phyloP scores from a whole-genome alignment of 305 asterid genomes.

The Ilex paraguariensis region DNA sequence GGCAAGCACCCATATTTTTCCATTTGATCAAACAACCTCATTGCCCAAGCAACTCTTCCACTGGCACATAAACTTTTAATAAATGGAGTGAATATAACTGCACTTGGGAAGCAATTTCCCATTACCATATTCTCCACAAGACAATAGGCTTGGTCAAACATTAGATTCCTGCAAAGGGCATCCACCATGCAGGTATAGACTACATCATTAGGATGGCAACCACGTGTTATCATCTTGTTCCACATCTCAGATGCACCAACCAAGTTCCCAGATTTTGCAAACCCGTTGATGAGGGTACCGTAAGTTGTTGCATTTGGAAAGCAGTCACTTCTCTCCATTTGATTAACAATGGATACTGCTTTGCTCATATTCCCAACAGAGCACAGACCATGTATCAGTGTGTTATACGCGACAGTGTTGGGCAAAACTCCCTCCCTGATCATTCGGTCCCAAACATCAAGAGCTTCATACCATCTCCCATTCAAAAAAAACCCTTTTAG shows the following conservation, averaged over 20 bases:
- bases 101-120: slow-evolving; percentile 63
- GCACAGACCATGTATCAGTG: slow-evolving; percentile 63
- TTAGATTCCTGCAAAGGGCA: slow-evolving; percentile 51
- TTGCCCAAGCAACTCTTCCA: slow-evolving; percentile 62
- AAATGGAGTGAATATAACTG: slow-evolving; percentile 57
- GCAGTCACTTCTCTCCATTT: slow-evolving; percentile 53
- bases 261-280: slow-evolving; percentile 57
- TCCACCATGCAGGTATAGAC: slow-evolving; percentile 79
- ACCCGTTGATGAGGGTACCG: slow-evolving; percentile 63
- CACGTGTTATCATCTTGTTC: slow-evolving; percentile 66
- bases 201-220: slow-evolving; percentile 68
- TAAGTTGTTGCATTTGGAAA: slow-evolving; percentile 54
- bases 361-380: slow-evolving; percentile 45
- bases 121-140: slow-evolving; percentile 50
- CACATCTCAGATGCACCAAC: slow-evolving; percentile 67
- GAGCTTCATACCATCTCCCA: slow-evolving; percentile 57
- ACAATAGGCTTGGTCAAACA: slow-evolving; percentile 62
- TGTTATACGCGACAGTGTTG: slow-evolving; percentile 67
- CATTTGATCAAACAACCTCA: slow-evolving; percentile 66
- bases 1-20: slow-evolving; percentile 43
- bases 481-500: slow-evolving; percentile 55
- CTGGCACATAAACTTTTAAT: slow-evolving; percentile 58
- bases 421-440: slow-evolving; percentile 48
- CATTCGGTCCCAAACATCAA: slow-evolving; percentile 50
- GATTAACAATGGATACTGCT: slow-evolving; percentile 37